Evolutionary conservation across 129 eudicot genomes (phyloP), one percentile per base, ranked within the genome.

Genomic region (Flaveria linearis): DNA sequence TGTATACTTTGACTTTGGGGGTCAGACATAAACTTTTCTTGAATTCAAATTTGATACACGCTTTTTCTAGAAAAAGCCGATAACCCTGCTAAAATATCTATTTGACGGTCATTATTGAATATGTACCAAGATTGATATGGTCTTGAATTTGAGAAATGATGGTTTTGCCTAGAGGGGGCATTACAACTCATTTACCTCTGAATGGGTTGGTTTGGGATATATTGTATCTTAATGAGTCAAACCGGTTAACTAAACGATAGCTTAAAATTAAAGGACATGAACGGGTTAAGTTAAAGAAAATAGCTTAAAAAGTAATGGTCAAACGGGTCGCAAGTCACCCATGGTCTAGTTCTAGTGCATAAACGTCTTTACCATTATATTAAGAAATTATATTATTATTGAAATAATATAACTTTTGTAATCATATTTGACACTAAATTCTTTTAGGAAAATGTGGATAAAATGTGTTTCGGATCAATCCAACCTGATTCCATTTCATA

Each of bases 91-190:
- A 9, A 53, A 52, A 22, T 20, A 7, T 53, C 23, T 2, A 16
- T 53, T 5, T 25, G 41, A 52, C 33, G 2, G 13, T 77, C 26
- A n/a, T 67, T 41, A 22, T 72, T 55, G 51, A 73, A 73, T 52
- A 5, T 20, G 33, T 56, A 39, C 8, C 43, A 47, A 14, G 60
- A 23, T 18, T 16, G 4, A 13, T 75, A 63, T 49, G 72, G 17
- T 68, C 68, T 77, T 55, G 69, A 77, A 39, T 22, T 66, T 77
- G 69, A 41, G 45, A 68, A 42, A 1, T 15, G 25, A 57, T 28
- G 41, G 23, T 17, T 69, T 33, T 25, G 17, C 70, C 70, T 25
- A 58, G 25, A 71, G 71, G 45, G 16, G 30, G 64, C 33, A 16
- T 16, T 52, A 16, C 20, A 10, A 52, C 10, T 0, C 23, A n/a